Evolutionary conservation across 2,329 filamentous ascomycete species (phyloP).

Genomic region (Metarhizium rileyi): DNA sequence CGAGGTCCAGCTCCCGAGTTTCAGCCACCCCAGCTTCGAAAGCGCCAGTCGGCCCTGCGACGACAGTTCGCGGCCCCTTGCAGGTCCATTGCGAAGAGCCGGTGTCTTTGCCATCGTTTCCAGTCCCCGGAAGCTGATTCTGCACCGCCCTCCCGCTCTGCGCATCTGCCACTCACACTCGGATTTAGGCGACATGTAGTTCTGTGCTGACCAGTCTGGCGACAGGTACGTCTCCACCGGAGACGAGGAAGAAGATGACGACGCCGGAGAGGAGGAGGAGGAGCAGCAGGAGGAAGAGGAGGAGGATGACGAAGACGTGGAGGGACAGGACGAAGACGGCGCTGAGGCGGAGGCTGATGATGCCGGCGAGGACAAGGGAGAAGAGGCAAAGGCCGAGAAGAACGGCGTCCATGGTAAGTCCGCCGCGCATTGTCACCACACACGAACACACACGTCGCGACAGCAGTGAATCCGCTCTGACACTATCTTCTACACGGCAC

Average conservation of each 20-base stretch:
- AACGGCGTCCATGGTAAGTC: conserved; percentile 29
- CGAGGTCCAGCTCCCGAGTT: not conserved
- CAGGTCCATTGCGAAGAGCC: not conserved
- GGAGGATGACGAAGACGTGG: conserved; percentile 23
- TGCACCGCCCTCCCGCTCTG: not conserved
- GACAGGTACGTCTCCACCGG: conserved; percentile 26
- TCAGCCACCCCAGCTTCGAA: not conserved
- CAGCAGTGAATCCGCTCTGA: not conserved
- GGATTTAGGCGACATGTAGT: conserved; percentile 4
- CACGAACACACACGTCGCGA: not conserved
- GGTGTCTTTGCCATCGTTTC: not conserved
- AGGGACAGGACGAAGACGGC: conserved; percentile 18
- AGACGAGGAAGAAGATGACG: conserved; percentile 31
- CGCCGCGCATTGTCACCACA: not conserved
- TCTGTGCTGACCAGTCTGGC: not conserved
- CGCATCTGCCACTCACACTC: not conserved
- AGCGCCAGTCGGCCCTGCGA: not conserved
- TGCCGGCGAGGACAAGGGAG: conserved; percentile 17
- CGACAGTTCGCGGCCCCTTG: not conserved
- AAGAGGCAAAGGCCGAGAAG: conserved; percentile 12
- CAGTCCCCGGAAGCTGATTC: not conserved
- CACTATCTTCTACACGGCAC: not conserved
- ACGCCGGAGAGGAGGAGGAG: conserved; percentile 30
- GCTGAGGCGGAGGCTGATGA: conserved; percentile 13
- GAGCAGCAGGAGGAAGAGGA: conserved; percentile 28